These are phyloP conservation scores for Pleurotus salmoneostramineus DNA, from an alignment of 768 basidiomycete species.

Conservation along the genomic window DNA sequence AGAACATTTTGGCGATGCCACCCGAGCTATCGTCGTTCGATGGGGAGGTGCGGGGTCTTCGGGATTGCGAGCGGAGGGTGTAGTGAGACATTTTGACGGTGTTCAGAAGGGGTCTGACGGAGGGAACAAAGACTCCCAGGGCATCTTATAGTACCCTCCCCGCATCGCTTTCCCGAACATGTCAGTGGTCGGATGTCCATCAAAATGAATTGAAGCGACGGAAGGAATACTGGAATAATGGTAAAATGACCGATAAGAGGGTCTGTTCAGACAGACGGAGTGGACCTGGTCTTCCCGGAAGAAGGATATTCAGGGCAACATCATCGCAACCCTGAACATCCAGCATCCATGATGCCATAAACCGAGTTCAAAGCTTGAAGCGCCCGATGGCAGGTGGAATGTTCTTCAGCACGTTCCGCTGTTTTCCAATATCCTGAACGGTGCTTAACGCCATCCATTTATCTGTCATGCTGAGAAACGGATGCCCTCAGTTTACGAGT, in stretches of 20 bases:
- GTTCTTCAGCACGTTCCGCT: background rate
- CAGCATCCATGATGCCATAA: background rate
- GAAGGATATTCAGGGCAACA: background rate
- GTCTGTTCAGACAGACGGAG: background rate
- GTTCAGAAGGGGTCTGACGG: background rate
- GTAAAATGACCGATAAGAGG: background rate
- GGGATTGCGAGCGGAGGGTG: background rate
- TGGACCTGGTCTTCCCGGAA: background rate
- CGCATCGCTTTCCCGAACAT: conserved; percentile 2
- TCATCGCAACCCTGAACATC: background rate
- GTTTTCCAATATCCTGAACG: background rate
- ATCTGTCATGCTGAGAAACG: too few relatives aligned
- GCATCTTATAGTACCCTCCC: background rate
- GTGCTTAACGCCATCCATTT: too few relatives aligned
- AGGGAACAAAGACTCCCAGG: background rate
- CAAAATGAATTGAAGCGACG: conserved; percentile 1
- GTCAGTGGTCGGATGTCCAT: background rate
- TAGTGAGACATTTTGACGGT: background rate
- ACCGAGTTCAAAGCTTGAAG: background rate
- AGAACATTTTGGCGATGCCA: conserved; percentile 2
- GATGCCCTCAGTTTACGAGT: too few relatives aligned
- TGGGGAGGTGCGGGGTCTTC: background rate
- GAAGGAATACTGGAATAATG: background rate
- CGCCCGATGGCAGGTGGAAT: background rate
- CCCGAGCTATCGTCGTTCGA: background rate